Evolutionary conservation across 805 yeast species (phyloP).

Genomic region (Sugiyamaella boreocaroliniensis): DNA sequence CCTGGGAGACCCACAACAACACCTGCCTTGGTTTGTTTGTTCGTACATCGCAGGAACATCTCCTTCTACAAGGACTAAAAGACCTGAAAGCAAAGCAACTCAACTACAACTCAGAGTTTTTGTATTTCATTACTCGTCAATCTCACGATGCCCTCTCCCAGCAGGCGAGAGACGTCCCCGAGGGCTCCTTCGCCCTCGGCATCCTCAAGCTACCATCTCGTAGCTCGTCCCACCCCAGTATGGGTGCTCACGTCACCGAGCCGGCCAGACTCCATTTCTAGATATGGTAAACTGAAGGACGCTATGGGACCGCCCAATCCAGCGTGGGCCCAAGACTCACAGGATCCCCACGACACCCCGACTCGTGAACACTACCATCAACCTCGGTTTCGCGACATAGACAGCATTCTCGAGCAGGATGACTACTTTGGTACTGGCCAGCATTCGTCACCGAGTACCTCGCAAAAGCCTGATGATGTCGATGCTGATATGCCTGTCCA

Average conservation of each 20-base stretch:
- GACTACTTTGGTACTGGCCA: background rate
- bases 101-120: too few relatives aligned
- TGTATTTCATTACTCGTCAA: too few relatives aligned
- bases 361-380: background rate
- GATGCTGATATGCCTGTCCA: background rate
- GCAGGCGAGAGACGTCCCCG: background rate
- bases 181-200: background rate
- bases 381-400: background rate
- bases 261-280: background rate
- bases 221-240: constrained; percentile 14
- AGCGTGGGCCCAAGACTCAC: background rate
- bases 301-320: background rate
- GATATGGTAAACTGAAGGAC: background rate
- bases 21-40: too few relatives aligned
- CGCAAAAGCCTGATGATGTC: background rate
- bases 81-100: too few relatives aligned
- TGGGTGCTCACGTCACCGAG: constrained; percentile 6
- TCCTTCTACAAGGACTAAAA: too few relatives aligned
- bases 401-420: background rate
- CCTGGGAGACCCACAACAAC: too few relatives aligned
- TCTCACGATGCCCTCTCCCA: background rate
- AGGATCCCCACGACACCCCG: background rate
- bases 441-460: background rate
- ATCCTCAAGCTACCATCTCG: constrained; percentile 7
- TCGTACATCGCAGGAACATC: too few relatives aligned